Evolutionary conservation across 169 alveolate genomes (phyloP).

Genomic region (Plasmodium yoelii): DNA sequence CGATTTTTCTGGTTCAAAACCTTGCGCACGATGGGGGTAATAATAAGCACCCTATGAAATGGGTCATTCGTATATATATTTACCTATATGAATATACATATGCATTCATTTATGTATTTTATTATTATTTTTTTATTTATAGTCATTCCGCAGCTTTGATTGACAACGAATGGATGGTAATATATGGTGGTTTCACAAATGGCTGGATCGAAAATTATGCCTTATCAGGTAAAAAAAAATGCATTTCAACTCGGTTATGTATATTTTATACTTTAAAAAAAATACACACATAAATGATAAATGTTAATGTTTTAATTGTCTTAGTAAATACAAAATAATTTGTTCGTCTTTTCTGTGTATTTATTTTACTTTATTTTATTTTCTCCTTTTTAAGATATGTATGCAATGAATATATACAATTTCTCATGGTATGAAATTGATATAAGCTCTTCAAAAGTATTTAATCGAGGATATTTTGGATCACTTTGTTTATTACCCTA

Average conservation of each 20-base stretch:
- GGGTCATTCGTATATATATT: slow-evolving; percentile 10
- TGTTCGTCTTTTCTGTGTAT: background rate
- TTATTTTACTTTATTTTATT: background rate
- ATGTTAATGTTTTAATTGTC: background rate
- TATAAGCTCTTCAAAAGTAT: slow-evolving; percentile 48
- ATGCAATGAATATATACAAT: slow-evolving; percentile 65
- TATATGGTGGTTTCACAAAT: slow-evolving; percentile 74
- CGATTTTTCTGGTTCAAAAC: slow-evolving; percentile 34
- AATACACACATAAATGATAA: background rate
- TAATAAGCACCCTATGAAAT: background rate
- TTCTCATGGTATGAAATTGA: slow-evolving; percentile 73
- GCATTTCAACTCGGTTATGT: background rate
- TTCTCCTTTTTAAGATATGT: slow-evolving; percentile 39
- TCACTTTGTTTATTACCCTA: slow-evolving; percentile 62
- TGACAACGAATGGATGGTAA: slow-evolving; percentile 76
- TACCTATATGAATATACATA: slow-evolving; percentile 22
- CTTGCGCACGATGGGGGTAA: slow-evolving; percentile 77
- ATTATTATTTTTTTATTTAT: background rate
- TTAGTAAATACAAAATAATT: too few relatives aligned
- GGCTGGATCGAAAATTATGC: slow-evolving; percentile 77
- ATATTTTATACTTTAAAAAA: background rate
- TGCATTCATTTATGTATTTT: slow-evolving; percentile 12
- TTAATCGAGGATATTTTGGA: slow-evolving; percentile 73
- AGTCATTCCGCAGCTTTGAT: slow-evolving; percentile 68
- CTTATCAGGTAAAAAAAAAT: slow-evolving; percentile 45